Base-by-base conservation (phyloP, 345 rosid genomes). In the Euphorbia lathyris region DNA sequence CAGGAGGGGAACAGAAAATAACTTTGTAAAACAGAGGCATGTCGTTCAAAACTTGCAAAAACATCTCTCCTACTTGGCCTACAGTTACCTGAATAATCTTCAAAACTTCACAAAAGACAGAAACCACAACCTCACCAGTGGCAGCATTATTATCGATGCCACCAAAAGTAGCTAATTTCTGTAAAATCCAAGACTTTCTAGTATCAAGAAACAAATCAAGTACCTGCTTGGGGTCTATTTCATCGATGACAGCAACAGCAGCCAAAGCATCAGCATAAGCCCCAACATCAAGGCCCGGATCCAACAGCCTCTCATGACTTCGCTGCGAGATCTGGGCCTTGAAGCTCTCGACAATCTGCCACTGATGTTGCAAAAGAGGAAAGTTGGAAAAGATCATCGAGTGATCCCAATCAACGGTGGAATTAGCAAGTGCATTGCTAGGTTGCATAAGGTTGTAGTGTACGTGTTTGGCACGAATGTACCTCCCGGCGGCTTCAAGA, bases 301-400 rank as follows among this genome's bases (percentile, higher is more conserved):
- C 98, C 61, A 90, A 66, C 77, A 95, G 78, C 77, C 98, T 77
- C 73, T 95, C 99, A 22, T 83, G 96, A 48, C 96, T 84, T 74
- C 96, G 85, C 86, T 90, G 97, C 6, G 99, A 90, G 76, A 95
- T 92, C 91, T 95, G 99, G 53, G 81, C 79, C 78, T 92, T 92
- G 64, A 95, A 95, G 79, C 96, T 81, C 89, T 92, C 99, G 32
- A 92, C 98, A 56, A 92, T 92, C 90, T 88, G 97, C 90, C 96
- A 95, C 78, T 95, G 99, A 72, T 95, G 98, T 76, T 92, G 97
- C 69, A 95, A 74, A 10, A 95, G 77, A 20, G 99, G 98, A 65
- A 90, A 95, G 73, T 87, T 92, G 40, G 91, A 81, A 75, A 88
- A 77, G 29, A 88, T 81, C 65, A 79, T 84, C 72, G 69, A 79